A percentile compares a stretch with the other conserved stretches of the same genome.
phyloP scores from a whole-genome alignment of 2,329 filamentous ascomycete genomes.

The Alternaria sp. region DNA sequence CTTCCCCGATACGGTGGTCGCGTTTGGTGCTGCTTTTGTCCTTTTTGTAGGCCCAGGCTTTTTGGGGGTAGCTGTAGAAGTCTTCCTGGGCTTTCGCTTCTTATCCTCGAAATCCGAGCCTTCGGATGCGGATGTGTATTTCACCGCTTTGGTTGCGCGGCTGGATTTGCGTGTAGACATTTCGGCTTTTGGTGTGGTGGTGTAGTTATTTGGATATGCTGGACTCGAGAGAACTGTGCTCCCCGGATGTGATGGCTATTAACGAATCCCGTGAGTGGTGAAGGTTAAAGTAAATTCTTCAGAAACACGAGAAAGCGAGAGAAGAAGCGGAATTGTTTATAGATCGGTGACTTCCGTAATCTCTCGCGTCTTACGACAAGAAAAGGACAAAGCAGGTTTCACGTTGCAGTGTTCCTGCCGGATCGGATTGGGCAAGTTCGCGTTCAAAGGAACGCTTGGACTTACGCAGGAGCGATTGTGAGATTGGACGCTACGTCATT shows the following conservation, averaged over 20 bases:
- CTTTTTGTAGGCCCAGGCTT: background rate
- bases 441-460: slow-evolving; percentile 6
- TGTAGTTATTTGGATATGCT: background rate
- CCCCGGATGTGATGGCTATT: no score
- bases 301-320: background rate
- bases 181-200: background rate
- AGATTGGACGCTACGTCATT: slow-evolving; percentile 16
- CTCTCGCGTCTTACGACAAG: slow-evolving; percentile 2
- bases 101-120: slow-evolving; percentile 17
- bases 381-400: slow-evolving; percentile 12
- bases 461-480: background rate
- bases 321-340: background rate
- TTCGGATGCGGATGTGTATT: slow-evolving; percentile 20
- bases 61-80: background rate
- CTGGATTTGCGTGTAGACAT: slow-evolving; percentile 21
- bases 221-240: background rate
- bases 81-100: slow-evolving; percentile 14
- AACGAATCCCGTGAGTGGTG: background rate
- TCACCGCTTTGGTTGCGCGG: slow-evolving; percentile 18
- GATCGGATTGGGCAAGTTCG: slow-evolving; percentile 8
- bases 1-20: background rate
- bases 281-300: background rate
- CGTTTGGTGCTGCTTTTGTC: background rate
- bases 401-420: background rate
- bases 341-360: background rate